phyloP scores from a whole-genome alignment of 495 filamentous ascomycete species.

The Penicillium steckii region DNA sequence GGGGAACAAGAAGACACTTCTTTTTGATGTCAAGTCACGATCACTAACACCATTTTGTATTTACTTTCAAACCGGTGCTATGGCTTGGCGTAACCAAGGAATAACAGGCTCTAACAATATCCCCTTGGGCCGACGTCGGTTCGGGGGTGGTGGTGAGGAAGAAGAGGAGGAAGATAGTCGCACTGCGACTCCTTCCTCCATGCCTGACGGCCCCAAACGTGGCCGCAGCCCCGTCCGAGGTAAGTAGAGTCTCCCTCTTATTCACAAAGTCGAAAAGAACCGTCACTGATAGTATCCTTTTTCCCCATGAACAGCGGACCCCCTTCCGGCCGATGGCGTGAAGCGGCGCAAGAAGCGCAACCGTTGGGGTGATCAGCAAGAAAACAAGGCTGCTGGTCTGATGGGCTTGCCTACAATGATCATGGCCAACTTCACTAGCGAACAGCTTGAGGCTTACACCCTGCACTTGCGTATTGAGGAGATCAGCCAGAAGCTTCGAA shows the following conservation, averaged over 20 bases:
- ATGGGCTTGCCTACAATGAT: conserved; percentile 98
- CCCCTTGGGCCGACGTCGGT: conserved; percentile 86
- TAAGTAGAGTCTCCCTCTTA: too few relatives aligned
- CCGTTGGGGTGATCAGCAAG: conserved; percentile 92
- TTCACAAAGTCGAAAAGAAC: too few relatives aligned
- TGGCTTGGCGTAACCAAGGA: conserved; percentile 93
- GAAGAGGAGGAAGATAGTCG: conserved; percentile 63
- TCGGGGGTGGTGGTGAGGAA: conserved; percentile 69
- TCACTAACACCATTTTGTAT: conserved; percentile 13
- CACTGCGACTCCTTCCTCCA: conserved; percentile 52
- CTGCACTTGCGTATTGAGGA: conserved; percentile 95
- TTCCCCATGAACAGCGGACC: conserved; percentile 40
- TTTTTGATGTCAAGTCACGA: conserved; percentile 1
- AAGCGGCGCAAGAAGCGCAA: conserved; percentile 94
- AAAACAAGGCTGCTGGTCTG: conserved; percentile 96
- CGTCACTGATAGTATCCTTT: not conserved
- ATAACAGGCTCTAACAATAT: conserved; percentile 99
- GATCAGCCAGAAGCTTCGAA: conserved; percentile 97
- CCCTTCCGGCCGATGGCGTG: conserved; percentile 67
- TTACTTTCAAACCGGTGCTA: conserved; percentile 31
- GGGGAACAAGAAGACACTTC: not conserved
- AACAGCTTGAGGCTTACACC: conserved; percentile 96
- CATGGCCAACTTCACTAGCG: conserved; percentile 92
- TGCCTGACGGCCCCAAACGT: conserved; percentile 59
- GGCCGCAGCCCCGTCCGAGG: conserved; percentile 73